Evolutionary conservation across 257 asterid species (phyloP).

Genomic region (Nicotiana tabacum): DNA sequence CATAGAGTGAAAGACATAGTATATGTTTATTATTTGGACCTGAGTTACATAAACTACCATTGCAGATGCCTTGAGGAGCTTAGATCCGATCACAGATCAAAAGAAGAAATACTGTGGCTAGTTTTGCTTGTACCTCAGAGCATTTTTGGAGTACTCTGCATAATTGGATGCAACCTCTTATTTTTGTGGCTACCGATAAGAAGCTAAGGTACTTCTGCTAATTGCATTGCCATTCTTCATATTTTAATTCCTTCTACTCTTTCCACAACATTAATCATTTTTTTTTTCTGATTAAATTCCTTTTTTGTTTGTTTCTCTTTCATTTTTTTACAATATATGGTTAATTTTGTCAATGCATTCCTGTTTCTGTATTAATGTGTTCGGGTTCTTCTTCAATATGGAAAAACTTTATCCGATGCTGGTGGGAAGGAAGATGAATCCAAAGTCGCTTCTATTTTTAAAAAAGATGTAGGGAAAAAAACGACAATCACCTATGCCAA

Average conservation of each 20-base stretch:
- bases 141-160: background rate
- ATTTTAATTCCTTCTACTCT: background rate
- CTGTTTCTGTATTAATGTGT: background rate
- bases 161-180: background rate
- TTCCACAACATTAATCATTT: background rate
- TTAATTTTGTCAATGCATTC: background rate
- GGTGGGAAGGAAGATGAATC: background rate
- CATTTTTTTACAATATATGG: background rate
- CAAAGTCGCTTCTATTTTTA: background rate
- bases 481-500: no score
- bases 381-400: background rate
- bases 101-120: background rate
- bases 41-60: background rate
- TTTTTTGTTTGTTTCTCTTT: background rate
- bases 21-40: background rate
- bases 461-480: background rate
- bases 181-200: background rate
- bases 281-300: background rate
- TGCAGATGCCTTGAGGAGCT: background rate
- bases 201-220: background rate
- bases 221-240: background rate
- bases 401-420: background rate
- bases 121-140: background rate
- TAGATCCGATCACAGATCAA: no score
- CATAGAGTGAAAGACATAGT: background rate